Base-by-base conservation (phyloP, 2,329 filamentous ascomycete species). In the Teratosphaeria gauchensis region DNA sequence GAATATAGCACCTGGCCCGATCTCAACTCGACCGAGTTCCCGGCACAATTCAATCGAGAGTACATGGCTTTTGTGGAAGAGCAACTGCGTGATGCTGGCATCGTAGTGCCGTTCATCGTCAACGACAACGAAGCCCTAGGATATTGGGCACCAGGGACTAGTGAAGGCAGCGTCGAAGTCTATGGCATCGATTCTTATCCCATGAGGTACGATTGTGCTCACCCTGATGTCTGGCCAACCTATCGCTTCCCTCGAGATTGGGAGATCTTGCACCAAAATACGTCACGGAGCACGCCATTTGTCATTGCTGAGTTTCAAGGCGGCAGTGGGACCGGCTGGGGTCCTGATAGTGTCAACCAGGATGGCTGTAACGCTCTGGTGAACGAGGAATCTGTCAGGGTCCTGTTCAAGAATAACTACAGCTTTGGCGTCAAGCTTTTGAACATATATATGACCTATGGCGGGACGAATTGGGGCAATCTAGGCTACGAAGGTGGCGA, bases 381-480 rank as follows among this genome's bases (percentile, higher is more conserved):
- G 3, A 88, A 88, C 62, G 77, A 85, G n/a, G 86, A 91, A 64
- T 90, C 90, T 62, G 84, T 87, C 60, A 78, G 88, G 16, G 85
- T 94, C 0, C 89, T 91, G 68, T 89, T 90, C 72, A 92, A 92
- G 78, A 70, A 69, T 57, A 62, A 69, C 52, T 68, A 63, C 56
- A 59, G 58, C 46, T 68, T 64, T 16, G 85, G 84, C 0, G 80
- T 85, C 2, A 84, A 82, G 0, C 82, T 92, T 6, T 76, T 90
- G 58, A 91, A 85, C 64, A 68, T 90, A 1, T 92, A 91, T 70
- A 92, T 92, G 89, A 85, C 81, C 0, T 89, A 81, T 63, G 89
- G 89, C 14, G 89, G 89, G 5, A 92, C 89, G 0, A 94, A 92
- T 69, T 92, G 89, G 89, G 89, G 89, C 0, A 92, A 90, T 62